Conservation (phyloP, 1,139 yeast genomes). For the Diutina pseudorugosa region DNA sequence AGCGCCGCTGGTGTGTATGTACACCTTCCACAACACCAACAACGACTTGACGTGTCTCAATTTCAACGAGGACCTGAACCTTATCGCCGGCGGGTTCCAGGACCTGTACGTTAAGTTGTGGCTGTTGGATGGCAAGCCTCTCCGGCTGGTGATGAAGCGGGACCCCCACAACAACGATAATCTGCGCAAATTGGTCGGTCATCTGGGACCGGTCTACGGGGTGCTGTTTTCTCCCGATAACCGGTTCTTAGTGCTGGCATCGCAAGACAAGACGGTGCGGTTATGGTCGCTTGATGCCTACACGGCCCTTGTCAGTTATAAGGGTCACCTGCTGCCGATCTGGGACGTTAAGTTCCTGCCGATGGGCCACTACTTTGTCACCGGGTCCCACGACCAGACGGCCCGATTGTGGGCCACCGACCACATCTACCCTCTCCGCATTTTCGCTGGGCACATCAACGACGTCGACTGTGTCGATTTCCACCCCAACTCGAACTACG, state of each 20-base stretch:
- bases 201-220: constrained; percentile 90
- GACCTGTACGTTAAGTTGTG: constrained; percentile 85
- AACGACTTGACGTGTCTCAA: constrained; percentile 75
- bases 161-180: constrained; percentile 41
- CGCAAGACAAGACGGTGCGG: constrained; percentile 87
- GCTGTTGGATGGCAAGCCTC: constrained; percentile 85
- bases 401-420: constrained; percentile 98
- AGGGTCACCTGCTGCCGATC: constrained; percentile 92
- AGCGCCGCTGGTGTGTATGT: constrained; percentile 94
- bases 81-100: constrained; percentile 90
- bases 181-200: constrained; percentile 69
- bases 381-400: constrained; percentile 95
- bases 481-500: constrained; percentile 93
- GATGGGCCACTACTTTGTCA: constrained; percentile 91
- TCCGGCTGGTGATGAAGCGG: constrained; percentile 50
- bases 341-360: constrained; percentile 98
- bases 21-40: constrained; percentile 92
- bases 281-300: constrained; percentile 92
- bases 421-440: constrained; percentile 89
- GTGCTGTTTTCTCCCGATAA: constrained; percentile 86
- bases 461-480: constrained; percentile 93
- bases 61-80: constrained; percentile 76
- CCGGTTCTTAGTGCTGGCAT: constrained; percentile 64
- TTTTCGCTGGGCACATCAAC: constrained; percentile 93
- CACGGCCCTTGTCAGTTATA: constrained; percentile 82